Percentiles rank a stretch among this genome's conserved stretches.
Conservation (phyloP, 148 eudicot genomes). For the Amaranthus cruentus region DNA sequence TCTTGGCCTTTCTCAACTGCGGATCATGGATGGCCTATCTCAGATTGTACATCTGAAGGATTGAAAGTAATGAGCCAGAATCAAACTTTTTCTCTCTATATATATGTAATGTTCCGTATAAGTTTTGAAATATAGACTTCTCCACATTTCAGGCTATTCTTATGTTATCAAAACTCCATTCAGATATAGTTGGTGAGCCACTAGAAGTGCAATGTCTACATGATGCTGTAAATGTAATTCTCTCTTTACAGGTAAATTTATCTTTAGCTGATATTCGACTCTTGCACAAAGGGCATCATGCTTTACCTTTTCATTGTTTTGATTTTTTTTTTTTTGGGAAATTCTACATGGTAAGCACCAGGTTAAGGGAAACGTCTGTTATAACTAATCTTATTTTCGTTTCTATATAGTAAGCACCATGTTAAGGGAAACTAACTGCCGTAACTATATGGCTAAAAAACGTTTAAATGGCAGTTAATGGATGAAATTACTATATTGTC, state of each 20-base stretch:
- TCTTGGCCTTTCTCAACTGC: slow-evolving; percentile 99
- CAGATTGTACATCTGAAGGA: slow-evolving; percentile 97
- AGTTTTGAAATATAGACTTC: slow-evolving; percentile 17
- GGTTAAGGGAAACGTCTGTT: no score
- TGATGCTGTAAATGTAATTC: slow-evolving; percentile 76
- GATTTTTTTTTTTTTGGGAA: not conserved
- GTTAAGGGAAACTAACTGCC: no score
- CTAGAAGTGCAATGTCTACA: slow-evolving; percentile 53
- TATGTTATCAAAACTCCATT: slow-evolving; percentile 58
- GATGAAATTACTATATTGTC: no score
- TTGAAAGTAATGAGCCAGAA: slow-evolving; percentile 55
- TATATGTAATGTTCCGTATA: not conserved
- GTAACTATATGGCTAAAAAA: no score
- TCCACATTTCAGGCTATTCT: slow-evolving; percentile 58
- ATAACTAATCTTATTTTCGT: no score
- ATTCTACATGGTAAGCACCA: no score
- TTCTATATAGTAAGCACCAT: no score
- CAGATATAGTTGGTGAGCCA: slow-evolving; percentile 82
- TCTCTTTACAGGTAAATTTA: slow-evolving; percentile 78
- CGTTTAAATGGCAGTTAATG: no score
- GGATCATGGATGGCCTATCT: slow-evolving; percentile 99
- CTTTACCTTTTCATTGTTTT: not conserved
- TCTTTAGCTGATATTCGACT: not conserved
- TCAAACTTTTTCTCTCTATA: not conserved
- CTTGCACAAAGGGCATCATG: not conserved